These are phyloP conservation scores for Sclerotinia trifoliorum DNA, from an alignment of 2,329 filamentous ascomycete genomes.

Conservation along the genomic window DNA sequence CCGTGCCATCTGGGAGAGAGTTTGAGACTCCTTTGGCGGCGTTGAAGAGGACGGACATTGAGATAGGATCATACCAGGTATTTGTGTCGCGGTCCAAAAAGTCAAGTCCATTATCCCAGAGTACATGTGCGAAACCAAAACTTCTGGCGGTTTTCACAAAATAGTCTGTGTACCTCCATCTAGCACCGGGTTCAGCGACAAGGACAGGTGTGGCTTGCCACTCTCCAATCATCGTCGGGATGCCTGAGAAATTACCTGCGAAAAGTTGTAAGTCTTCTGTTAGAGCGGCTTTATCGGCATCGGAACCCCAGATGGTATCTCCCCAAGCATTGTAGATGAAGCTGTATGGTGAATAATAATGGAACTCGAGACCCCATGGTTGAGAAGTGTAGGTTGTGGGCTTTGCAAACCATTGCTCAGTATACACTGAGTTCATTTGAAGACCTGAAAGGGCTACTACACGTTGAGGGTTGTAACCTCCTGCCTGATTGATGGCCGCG, in stretches of 20 bases:
- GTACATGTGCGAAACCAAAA: conserved; percentile 50
- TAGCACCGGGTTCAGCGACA: conserved; percentile 52
- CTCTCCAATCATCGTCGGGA: conserved; percentile 58
- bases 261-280: conserved; percentile 51
- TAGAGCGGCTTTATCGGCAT: conserved; percentile 51
- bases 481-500: conserved; percentile 51
- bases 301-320: conserved; percentile 59
- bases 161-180: conserved; percentile 58
- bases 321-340: conserved; percentile 54
- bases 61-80: conserved; percentile 51
- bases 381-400: conserved; percentile 50
- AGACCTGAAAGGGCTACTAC: conserved; percentile 56
- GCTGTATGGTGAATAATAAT: conserved; percentile 59
- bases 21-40: conserved; percentile 48
- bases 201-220: conserved; percentile 50
- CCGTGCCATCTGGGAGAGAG: conserved; percentile 52
- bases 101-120: conserved; percentile 61
- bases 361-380: conserved; percentile 60
- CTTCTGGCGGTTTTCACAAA: conserved; percentile 50
- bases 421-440: conserved; percentile 52
- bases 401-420: conserved; percentile 52
- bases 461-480: conserved; percentile 54
- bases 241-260: conserved; percentile 53
- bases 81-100: conserved; percentile 51
- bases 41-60: conserved; percentile 49